Evolutionary conservation across 2,329 filamentous ascomycete genomes (phyloP).

Genomic region (Pezicula carpinea): DNA sequence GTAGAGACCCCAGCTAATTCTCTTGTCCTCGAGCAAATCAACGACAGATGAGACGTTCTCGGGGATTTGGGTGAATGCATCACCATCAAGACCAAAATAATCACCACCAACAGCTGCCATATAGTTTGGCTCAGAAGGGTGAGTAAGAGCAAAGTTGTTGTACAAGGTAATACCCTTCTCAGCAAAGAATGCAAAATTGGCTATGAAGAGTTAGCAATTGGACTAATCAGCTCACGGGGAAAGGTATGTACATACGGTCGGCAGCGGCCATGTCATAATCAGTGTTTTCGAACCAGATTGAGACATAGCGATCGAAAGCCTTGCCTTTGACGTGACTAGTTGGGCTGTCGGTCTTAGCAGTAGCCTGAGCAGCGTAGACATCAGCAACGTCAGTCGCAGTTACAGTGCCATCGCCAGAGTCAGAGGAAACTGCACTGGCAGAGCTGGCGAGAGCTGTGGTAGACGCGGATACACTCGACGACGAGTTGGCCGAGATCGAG

Average conservation of each 20-base stretch:
- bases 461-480: too few species aligned
- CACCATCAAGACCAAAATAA: constrained; percentile 68
- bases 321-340: constrained; percentile 63
- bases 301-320: constrained; percentile 66
- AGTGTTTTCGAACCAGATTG: constrained; percentile 77
- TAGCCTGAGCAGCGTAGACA: constrained; percentile 53
- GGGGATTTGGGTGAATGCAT: constrained; percentile 55
- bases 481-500: constrained; percentile 4
- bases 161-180: constrained; percentile 57
- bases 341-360: constrained; percentile 54
- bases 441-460: too few species aligned
- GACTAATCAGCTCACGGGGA: constrained; percentile 9
- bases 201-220: constrained; percentile 28
- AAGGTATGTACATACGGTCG: constrained; percentile 47
- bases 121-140: constrained; percentile 76
- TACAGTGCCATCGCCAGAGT: too few species aligned
- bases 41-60: constrained; percentile 60
- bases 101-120: constrained; percentile 58
- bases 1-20: constrained; percentile 67
- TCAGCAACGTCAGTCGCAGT: constrained; percentile 47
- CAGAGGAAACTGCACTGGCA: too few species aligned
- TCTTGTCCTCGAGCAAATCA: constrained; percentile 62
- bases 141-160: constrained; percentile 59
- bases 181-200: constrained; percentile 54
- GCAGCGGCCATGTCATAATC: constrained; percentile 59